phyloP scores from a whole-genome alignment of 129 eudicot genomes.

The Solidago caesia region DNA sequence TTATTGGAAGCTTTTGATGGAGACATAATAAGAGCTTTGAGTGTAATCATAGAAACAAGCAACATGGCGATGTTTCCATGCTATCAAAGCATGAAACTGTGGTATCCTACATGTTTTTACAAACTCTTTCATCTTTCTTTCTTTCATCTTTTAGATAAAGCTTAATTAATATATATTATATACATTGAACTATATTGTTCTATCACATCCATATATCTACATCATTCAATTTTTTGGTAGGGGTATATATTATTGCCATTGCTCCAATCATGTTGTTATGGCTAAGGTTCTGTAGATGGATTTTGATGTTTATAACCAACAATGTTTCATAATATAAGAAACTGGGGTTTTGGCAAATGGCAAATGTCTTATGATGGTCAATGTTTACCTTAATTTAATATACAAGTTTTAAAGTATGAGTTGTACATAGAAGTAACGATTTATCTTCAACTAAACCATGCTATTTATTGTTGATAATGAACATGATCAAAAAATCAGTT shows the following conservation, averaged over 20 bases:
- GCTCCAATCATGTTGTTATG: not conserved
- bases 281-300: not conserved
- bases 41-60: constrained; percentile 28
- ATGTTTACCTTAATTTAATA: not conserved
- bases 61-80: constrained; percentile 34
- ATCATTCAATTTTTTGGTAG: constrained; percentile 28
- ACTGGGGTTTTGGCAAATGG: not conserved
- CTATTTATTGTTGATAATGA: no score
- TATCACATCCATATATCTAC: constrained; percentile 24
- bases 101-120: constrained; percentile 37
- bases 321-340: not conserved
- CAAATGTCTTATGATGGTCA: not conserved
- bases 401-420: no score
- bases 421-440: no score
- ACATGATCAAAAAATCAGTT: no score
- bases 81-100: constrained; percentile 30
- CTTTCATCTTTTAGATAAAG: not conserved
- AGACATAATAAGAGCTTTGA: constrained; percentile 23
- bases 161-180: not conserved
- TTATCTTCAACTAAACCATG: no score
- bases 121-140: constrained; percentile 15
- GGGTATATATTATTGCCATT: constrained; percentile 10
- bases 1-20: constrained; percentile 21
- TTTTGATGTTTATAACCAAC: not conserved
- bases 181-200: constrained; percentile 22